These are phyloP conservation scores for Fusarium praegraminearum DNA, from an alignment of 2,329 filamentous ascomycete genomes.

Conservation along the genomic window DNA sequence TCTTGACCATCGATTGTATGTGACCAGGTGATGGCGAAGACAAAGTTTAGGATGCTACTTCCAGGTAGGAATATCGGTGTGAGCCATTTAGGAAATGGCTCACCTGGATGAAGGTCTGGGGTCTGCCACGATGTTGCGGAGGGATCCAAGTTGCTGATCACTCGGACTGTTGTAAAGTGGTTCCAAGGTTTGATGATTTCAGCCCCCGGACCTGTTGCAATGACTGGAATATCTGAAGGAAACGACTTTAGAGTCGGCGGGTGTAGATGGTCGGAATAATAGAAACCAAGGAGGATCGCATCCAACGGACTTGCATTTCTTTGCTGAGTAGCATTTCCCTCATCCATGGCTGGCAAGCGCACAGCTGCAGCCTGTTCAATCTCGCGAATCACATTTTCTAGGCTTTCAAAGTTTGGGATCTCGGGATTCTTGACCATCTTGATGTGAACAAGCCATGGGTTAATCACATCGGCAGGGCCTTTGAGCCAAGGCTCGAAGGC, in stretches of 20 bases:
- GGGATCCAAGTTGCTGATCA: slow-evolving; percentile 17
- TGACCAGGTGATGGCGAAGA: slow-evolving; percentile 40
- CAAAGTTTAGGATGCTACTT: slow-evolving; percentile 35
- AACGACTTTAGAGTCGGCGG: slow-evolving; percentile 35
- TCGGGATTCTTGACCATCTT: background rate
- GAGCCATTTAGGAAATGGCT: slow-evolving; percentile 40
- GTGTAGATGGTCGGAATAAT: slow-evolving; percentile 39
- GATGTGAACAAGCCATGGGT: slow-evolving; percentile 44
- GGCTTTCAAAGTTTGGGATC: slow-evolving; percentile 11
- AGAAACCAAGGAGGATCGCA: slow-evolving; percentile 41
- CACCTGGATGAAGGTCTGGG: slow-evolving; percentile 37
- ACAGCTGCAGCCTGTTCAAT: slow-evolving; percentile 35
- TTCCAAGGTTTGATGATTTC: slow-evolving; percentile 26
- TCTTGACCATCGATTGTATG: slow-evolving; percentile 22
- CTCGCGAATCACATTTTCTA: slow-evolving; percentile 32
- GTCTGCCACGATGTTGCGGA: slow-evolving; percentile 29
- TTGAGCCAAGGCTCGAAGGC: slow-evolving; percentile 52
- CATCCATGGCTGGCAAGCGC: background rate
- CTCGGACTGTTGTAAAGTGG: slow-evolving; percentile 38
- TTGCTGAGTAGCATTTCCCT: background rate
- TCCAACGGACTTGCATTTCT: slow-evolving; percentile 21
- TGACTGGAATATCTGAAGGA: slow-evolving; percentile 36
- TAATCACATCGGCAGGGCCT: slow-evolving; percentile 39
- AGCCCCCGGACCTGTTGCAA: slow-evolving; percentile 30
- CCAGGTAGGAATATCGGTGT: slow-evolving; percentile 37